Percentiles rank a stretch among this genome's conserved stretches.
Conservation (phyloP, 2,329 filamentous ascomycete species). For the Microcyclosporella mali region DNA sequence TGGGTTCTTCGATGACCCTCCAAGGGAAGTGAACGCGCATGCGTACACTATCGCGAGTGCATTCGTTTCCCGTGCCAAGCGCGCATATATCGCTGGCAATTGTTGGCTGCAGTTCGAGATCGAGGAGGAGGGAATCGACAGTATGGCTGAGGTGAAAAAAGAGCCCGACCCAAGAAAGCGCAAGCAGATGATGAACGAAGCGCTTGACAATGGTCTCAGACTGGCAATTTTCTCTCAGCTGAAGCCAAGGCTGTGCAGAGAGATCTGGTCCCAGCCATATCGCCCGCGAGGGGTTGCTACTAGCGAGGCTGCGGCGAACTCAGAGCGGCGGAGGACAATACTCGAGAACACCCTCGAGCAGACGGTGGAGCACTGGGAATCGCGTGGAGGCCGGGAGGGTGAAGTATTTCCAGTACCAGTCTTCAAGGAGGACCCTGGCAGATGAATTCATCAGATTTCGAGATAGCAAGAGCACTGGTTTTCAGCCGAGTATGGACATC, state of each 20-base stretch:
- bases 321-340: no score
- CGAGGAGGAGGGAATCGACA: constrained; percentile 15
- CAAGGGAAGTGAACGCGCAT: not conserved
- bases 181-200: constrained; percentile 3
- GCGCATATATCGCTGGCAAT: constrained; percentile 12
- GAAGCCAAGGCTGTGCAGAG: constrained; percentile 17
- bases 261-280: constrained; percentile 12
- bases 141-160: constrained; percentile 4
- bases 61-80: constrained; percentile 20
- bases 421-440: no score
- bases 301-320: no score
- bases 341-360: no score
- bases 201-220: constrained; percentile 15
- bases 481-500: no score
- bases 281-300: no score
- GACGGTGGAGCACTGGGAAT: no score
- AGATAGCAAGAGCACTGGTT: no score
- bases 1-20: constrained; percentile 4
- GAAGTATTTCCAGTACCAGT: no score
- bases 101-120: constrained; percentile 19
- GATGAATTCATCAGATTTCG: no score
- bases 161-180: constrained; percentile 6
- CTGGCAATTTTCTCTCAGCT: constrained; percentile 15
- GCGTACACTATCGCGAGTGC: constrained; percentile 11
- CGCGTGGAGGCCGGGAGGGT: no score